phyloP scores from a whole-genome alignment of 805 yeast genomes.

The Candida coquimbonensis region DNA sequence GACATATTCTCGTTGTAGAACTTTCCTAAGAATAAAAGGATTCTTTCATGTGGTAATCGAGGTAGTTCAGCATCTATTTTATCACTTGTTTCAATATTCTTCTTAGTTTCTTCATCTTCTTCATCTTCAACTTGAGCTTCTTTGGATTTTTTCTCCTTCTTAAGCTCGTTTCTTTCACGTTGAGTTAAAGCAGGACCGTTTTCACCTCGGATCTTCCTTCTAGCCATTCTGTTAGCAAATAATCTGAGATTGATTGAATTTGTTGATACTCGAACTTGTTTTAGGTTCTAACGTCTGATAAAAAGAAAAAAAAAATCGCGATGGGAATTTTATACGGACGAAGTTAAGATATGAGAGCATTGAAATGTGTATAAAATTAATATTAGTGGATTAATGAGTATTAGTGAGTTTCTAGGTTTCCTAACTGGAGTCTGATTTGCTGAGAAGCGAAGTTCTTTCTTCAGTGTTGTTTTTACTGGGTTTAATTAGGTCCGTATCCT shows the following conservation, averaged over 20 bases:
- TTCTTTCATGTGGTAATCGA: constrained; percentile 17
- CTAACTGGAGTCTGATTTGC: constrained; percentile 6
- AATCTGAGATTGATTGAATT: too few species aligned
- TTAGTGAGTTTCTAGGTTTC: too few species aligned
- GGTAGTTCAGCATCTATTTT: constrained; percentile 4
- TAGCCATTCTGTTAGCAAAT: background rate
- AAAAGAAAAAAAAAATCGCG: too few species aligned
- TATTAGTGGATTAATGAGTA: too few species aligned
- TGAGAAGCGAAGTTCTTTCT: constrained; percentile 22
- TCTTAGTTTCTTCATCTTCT: background rate
- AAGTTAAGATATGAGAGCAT: too few species aligned
- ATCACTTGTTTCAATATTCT: background rate
- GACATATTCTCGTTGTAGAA: constrained; percentile 16
- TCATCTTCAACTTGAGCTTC: constrained; percentile 1
- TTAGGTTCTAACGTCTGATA: too few species aligned
- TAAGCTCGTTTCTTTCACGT: constrained; percentile 14
- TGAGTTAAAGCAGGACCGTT: constrained; percentile 16
- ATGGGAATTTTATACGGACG: too few species aligned
- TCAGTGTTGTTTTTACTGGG: constrained; percentile 4
- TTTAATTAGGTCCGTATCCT: background rate
- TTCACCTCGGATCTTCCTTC: constrained; percentile 5
- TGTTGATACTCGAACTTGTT: too few species aligned
- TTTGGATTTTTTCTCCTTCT: constrained; percentile 1
- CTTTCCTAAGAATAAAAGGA: constrained; percentile 12
- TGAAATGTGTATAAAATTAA: too few species aligned